Base-by-base conservation (phyloP, 2,329 filamentous ascomycete genomes). In the Arthrobotrys sphaeroides region DNA sequence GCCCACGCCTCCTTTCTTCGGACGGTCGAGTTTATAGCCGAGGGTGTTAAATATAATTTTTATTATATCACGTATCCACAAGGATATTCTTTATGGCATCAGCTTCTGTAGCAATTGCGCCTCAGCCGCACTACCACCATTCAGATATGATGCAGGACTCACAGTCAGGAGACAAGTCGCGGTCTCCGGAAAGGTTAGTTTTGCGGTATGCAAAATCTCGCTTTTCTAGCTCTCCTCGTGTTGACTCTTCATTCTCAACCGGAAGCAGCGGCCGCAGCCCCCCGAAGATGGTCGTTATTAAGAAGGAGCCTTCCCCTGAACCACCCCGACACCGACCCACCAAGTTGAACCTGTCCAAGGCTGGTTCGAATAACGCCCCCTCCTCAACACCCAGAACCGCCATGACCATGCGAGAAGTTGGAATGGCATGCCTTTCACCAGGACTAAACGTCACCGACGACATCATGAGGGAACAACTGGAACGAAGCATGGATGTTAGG, bases 391-490 rank as follows among this genome's bases (percentile, higher is more conserved):
- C 93, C 40, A 90, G 93, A 26, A 88, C 90, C 0, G 78, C 78
- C 38, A 84, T 95, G 38, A 91, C 87, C 43, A 94, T 98, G 81
- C 93, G 96, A 80, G 93, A 97, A 83, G 91, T 98, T 24, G 95
- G 95, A 70, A 87, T 98, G 68, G 94, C 94, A 43, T 99, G 95
- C 81, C 86, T 99, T 66, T 98, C 95, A 1, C 95, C 95, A 0
- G 95, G 95, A 64, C 98, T 99, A 81, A 90, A 96, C 78, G 98
- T 95, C 13, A 92, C 98, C 80, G 93, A 99, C 83, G 94, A 95
- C n/a, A 88, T 91, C 18, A 96, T 97, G 93, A 90, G 95, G 81
- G 93, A 97, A 83, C 94, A 98, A 83, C 85, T 99, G 62, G 93
- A 98, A 83, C 89, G 94, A 79, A 98, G 95, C 83, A 89, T 97